A percentile compares a stretch with the other conserved stretches of the same genome.
phyloP scores from a whole-genome alignment of 495 filamentous ascomycete species.

The Lentithecium fluviatile region DNA sequence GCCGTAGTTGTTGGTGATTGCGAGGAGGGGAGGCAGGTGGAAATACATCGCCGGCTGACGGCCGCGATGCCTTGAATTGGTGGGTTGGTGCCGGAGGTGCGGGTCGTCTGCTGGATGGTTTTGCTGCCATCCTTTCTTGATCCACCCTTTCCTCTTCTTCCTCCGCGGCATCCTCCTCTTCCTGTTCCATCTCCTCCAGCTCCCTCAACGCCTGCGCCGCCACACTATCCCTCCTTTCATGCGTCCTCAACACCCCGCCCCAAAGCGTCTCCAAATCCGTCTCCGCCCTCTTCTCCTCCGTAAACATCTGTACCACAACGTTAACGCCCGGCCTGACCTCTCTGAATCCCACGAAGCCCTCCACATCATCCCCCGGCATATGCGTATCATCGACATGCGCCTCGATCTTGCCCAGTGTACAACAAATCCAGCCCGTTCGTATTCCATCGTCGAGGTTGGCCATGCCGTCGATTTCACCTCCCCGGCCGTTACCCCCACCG shows the following conservation, averaged over 20 bases:
- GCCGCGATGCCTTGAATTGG: neutral
- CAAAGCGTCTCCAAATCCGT: conserved; percentile 82
- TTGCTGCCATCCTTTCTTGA: neutral
- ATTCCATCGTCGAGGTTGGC: conserved; percentile 71
- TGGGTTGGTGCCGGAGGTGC: neutral
- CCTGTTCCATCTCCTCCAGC: conserved; percentile 4
- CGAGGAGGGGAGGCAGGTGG: conserved; percentile 3
- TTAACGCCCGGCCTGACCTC: conserved; percentile 54
- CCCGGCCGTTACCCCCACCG: too few species aligned
- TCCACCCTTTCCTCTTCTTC: too few species aligned
- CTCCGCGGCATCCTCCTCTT: neutral
- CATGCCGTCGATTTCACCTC: conserved; percentile 45
- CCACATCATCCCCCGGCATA: conserved; percentile 37
- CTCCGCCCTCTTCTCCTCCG: conserved; percentile 77
- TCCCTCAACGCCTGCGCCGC: conserved; percentile 30
- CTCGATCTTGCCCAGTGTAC: conserved; percentile 75
- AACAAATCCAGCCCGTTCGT: conserved; percentile 91
- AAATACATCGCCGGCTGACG: conserved; percentile 3
- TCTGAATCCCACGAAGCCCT: conserved; percentile 73
- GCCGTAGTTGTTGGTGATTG: conserved; percentile 4
- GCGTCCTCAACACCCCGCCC: conserved; percentile 51
- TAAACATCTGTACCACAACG: conserved; percentile 88
- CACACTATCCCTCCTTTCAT: conserved; percentile 6
- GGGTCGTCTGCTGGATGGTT: neutral
- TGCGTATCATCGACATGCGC: conserved; percentile 34